Base-by-base conservation (phyloP, 148 eudicot genomes). In the Heliamphora exappendiculata region DNA sequence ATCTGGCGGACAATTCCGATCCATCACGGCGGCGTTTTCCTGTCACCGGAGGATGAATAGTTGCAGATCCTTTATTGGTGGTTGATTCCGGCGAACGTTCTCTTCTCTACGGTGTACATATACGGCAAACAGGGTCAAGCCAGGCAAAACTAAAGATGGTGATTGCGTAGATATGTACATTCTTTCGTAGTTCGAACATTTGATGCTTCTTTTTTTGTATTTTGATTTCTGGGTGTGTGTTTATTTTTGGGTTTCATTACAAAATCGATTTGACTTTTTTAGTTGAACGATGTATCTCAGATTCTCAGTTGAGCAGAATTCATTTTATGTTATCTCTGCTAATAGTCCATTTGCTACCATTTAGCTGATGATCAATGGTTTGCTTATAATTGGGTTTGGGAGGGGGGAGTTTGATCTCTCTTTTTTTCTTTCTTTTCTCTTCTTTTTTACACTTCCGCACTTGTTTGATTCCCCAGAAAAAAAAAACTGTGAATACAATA, bases 91-190 rank as follows among this genome's bases (percentile, higher is more conserved):
- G 45, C 10, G 45, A 5, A 66, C 70, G 45, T 22, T 66, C 26
- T 13, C 29, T 16, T 68, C 29, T 68, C 72, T 42, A 69, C 72
- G 33, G 33, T 69, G 59, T 47, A 70, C 14, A 70, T 70, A 70
- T 3, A 29, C 59, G 74, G 74, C 74, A 70, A 31, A 70, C 74
- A 70, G 74, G 74, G 20, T 31, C 55, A 70, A 29, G 74, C 42
- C 74, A 70, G 69, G 69, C 69, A 36, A 16, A 36, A 34, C 69
- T 10, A 42, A 42, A n/a, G 33, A 62, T 31, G 67, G 67, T 33
- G 41, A n/a, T n/a, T 29, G n/a, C 2, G 29, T 60, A 17, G 65
- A 60, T 60, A n/a, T n/a, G 1, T 53, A 33, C 63, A 33, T 58
- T 29, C 63, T 58, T 55, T 9, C 12, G 33, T 58, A 24, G 14